A percentile compares a stretch with the other conserved stretches of the same genome.
These are phyloP conservation scores for Pseudocercospora cruenta DNA, from an alignment of 2,329 filamentous ascomycete species.

Conservation along the genomic window DNA sequence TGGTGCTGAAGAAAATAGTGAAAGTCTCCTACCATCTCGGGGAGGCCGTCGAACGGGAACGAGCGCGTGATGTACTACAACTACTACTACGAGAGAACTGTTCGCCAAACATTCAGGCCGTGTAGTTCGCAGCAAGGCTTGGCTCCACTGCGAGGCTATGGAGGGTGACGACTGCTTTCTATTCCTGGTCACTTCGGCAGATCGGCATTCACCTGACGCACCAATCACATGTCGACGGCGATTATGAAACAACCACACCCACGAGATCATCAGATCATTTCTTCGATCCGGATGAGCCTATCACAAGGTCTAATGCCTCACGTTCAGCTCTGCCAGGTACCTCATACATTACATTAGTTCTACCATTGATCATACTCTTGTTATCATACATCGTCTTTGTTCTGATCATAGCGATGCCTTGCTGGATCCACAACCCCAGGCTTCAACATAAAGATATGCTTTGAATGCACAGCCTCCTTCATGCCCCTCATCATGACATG, in stretches of 20 bases:
- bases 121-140: constrained; percentile 5
- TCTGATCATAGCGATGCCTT: not conserved
- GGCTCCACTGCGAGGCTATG: constrained; percentile 8
- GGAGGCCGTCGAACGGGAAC: not conserved
- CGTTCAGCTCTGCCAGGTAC: constrained; percentile 4
- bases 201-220: not conserved
- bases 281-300: constrained; percentile 2
- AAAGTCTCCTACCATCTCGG: not conserved
- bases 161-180: constrained; percentile 5
- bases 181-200: constrained; percentile 1
- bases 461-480: constrained; percentile 5
- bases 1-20: not conserved
- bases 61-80: not conserved
- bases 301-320: constrained; percentile 2
- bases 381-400: not conserved
- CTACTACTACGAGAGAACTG: not conserved
- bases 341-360: not conserved
- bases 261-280: not conserved
- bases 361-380: not conserved
- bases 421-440: not conserved
- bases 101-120: constrained; percentile 3
- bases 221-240: not conserved
- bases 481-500: not conserved
- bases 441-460: not conserved
- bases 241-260: not conserved